These are phyloP conservation scores for Sporothrix dimorphospora DNA, from an alignment of 2,329 filamentous ascomycete species.

Conservation along the genomic window DNA sequence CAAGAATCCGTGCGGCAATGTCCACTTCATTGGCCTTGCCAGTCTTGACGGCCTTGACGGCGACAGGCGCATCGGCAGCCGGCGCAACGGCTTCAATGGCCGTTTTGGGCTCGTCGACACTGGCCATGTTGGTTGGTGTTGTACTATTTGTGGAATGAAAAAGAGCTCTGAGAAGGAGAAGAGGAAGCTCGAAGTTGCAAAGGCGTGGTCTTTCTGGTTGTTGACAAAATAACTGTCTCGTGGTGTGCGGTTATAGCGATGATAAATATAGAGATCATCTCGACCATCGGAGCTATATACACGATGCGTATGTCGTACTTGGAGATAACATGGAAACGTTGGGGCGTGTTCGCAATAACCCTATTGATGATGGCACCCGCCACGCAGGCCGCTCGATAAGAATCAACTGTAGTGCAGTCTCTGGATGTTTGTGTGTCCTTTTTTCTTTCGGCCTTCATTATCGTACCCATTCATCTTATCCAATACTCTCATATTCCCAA, in stretches of 20 bases:
- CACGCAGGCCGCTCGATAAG: background rate
- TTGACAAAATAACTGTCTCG: background rate
- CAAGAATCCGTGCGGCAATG: constrained; percentile 38
- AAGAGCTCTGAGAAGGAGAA: too few species aligned
- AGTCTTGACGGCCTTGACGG: constrained; percentile 37
- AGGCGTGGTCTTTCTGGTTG: background rate
- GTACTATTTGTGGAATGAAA: too few species aligned
- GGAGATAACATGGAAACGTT: background rate
- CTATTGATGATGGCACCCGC: background rate
- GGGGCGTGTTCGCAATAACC: background rate
- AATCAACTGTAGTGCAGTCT: background rate
- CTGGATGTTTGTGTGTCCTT: background rate
- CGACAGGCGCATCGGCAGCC: background rate
- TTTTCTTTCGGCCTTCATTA: background rate
- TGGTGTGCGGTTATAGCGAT: background rate
- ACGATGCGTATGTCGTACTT: background rate
- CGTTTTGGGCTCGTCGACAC: background rate
- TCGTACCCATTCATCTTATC: background rate
- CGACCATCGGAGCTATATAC: background rate
- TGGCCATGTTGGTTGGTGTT: background rate
- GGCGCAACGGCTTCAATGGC: background rate
- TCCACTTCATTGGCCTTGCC: constrained; percentile 37
- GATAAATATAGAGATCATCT: background rate
- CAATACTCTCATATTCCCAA: too few species aligned
- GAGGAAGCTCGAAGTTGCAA: background rate